Evolutionary conservation across 1,284 basidiomycete species (phyloP), one percentile per base, ranked within the genome.

Genomic region (Heterobasidion irregulare): DNA sequence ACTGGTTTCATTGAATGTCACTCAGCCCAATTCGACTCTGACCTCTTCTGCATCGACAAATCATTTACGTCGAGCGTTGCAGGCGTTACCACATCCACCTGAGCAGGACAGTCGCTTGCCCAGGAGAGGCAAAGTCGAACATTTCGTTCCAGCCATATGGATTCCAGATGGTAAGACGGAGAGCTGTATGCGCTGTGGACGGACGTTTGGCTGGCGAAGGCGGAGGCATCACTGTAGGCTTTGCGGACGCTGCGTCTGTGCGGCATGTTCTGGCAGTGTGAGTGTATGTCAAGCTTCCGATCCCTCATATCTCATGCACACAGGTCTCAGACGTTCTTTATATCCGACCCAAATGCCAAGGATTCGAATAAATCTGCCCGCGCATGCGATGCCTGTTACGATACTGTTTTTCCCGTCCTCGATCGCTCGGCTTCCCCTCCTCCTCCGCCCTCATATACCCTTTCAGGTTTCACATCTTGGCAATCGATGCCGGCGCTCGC

Each of bases 121-220:
- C 50, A 70, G 74, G 60, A 67, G 84, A 43, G 75, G 78, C 4
- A 79, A 76, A 59, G 84, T 95, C 41, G 91, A 95, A 50, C 87
- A 92, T 68, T 96, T 94, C 73, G 83, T 92, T 1, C 92, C 94
- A 3, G 89, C 94, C 0, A 83, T 96, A 9, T 97, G 94, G 94
- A 86, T 95, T 15, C 92, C 94, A 0, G 93, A 97, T 66, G 82
- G 82, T 56, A 87, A 82, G 64, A 86, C 89, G 8, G 79, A 82
- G 58, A 77, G 78, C 47, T 97, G 94, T 68, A 92, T 92, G 89
- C 77, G 88, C 12, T 97, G 94, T 65, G 81, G 81, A 10, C 74
- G 80, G 53, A 63, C 76, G 19, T 97, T 97, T 69, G 86, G 88
- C 6, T 84, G 93, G 76, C 80, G 89, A 67, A 76, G 91, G 58